Evolutionary conservation across 1,139 yeast species (phyloP).

Genomic region (Pichia norvegensis): DNA sequence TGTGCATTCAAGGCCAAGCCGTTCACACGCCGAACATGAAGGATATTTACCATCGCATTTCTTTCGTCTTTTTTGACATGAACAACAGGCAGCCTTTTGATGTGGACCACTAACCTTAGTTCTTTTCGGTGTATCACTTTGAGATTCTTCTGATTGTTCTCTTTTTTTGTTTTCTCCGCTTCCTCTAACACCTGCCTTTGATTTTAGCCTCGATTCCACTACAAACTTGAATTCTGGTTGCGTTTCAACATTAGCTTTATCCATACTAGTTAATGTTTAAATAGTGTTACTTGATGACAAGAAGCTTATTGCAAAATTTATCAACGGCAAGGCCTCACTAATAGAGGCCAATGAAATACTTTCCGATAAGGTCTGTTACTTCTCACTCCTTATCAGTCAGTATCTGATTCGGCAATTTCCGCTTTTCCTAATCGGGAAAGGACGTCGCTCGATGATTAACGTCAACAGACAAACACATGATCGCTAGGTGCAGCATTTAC

Average conservation of each 20-base stretch:
- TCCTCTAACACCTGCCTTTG: neutral
- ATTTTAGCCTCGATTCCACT: neutral
- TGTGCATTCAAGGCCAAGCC: conserved; percentile 39
- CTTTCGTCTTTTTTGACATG: conserved; percentile 34
- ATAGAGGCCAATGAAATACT: too few species aligned
- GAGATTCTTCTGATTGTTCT: neutral
- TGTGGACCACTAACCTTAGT: conserved; percentile 10
- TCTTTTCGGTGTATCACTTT: neutral
- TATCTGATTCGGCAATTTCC: neutral
- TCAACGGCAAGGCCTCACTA: too few species aligned
- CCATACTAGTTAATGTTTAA: neutral
- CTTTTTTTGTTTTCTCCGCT: too few species aligned
- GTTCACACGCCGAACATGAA: conserved; percentile 37
- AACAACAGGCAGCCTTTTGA: conserved; percentile 27
- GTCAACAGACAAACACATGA: too few species aligned
- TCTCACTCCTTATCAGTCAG: neutral
- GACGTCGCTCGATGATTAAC: too few species aligned
- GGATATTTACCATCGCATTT: conserved; percentile 49
- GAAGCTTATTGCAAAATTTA: too few species aligned
- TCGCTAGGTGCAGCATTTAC: too few species aligned
- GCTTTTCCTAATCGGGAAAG: neutral
- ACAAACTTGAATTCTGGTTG: neutral
- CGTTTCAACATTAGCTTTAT: too few species aligned
- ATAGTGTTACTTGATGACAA: too few species aligned
- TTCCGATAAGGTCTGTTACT: neutral